These are phyloP conservation scores for Aspergillus cejpii DNA, from an alignment of 2,329 filamentous ascomycete genomes.

Conservation along the genomic window DNA sequence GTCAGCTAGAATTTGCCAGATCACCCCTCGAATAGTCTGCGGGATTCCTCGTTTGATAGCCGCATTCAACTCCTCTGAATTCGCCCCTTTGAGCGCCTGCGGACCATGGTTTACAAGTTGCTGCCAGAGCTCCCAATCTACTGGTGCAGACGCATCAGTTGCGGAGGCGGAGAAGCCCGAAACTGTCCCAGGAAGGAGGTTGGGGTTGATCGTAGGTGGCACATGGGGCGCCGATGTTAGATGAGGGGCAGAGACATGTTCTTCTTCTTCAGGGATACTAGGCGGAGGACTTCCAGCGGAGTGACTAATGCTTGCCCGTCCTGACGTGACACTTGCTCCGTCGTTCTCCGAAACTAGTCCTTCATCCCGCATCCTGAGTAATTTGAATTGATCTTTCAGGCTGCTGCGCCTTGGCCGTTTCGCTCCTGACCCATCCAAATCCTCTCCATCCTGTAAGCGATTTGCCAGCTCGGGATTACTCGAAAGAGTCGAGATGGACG, in stretches of 20 bases:
- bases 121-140: constrained; percentile 99
- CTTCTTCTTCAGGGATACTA: constrained; percentile 44
- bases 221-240: constrained; percentile 42
- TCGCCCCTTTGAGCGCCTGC: constrained; percentile 77
- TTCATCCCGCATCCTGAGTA: constrained; percentile 68
- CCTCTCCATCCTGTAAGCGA: constrained; percentile 62
- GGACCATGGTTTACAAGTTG: constrained; percentile 91
- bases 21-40: constrained; percentile 90
- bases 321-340: constrained; percentile 46
- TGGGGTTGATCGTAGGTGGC: constrained; percentile 60
- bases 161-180: constrained; percentile 69
- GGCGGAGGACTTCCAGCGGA: constrained; percentile 45
- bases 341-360: constrained; percentile 54
- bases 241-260: constrained; percentile 30
- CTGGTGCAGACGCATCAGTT: constrained; percentile 58
- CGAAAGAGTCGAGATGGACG: constrained; percentile 68
- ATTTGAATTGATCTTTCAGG: constrained; percentile 71
- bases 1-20: constrained; percentile 95
- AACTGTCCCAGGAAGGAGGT: constrained; percentile 75
- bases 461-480: constrained; percentile 76
- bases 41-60: constrained; percentile 93
- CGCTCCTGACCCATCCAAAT: constrained; percentile 47
- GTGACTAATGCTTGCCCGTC: constrained; percentile 39
- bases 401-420: constrained; percentile 54
- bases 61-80: constrained; percentile 78